Conservation (phyloP, 805 yeast genomes). For the Debaryomyces tyrocola region DNA sequence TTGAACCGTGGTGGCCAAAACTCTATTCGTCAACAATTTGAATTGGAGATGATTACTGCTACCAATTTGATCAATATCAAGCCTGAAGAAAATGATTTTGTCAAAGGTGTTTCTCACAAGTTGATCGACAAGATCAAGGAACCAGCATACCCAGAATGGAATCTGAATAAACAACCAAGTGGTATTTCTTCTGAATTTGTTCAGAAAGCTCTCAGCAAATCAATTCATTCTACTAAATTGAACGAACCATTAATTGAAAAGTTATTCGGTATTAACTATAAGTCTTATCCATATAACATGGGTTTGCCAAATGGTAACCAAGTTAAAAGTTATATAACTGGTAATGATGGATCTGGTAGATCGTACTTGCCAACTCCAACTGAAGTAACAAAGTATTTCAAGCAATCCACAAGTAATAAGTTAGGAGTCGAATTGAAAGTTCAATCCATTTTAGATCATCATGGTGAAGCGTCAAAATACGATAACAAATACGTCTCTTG, state of each 20-base stretch:
- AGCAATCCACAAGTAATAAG: conserved; percentile 47
- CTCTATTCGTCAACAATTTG: conserved; percentile 64
- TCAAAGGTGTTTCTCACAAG: conserved; percentile 65
- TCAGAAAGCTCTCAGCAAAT: conserved; percentile 14
- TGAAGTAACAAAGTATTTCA: conserved; percentile 69
- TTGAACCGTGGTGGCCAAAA: conserved; percentile 59
- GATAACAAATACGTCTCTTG: conserved; percentile 44
- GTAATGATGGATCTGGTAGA: conserved; percentile 64
- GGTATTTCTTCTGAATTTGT: conserved; percentile 18
- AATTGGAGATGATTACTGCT: conserved; percentile 74
- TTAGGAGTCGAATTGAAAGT: conserved; percentile 64
- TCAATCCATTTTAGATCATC: conserved; percentile 57
- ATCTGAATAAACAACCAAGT: conserved; percentile 10
- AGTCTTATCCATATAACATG: conserved; percentile 59
- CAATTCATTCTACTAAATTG: conserved; percentile 26
- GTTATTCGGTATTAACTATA: conserved; percentile 40
- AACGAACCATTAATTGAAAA: conserved; percentile 37
- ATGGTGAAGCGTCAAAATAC: conserved; percentile 43
- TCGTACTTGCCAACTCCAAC: conserved; percentile 65
- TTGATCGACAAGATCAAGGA: conserved; percentile 59
- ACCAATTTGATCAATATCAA: conserved; percentile 63
- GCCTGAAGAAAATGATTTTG: conserved; percentile 56
- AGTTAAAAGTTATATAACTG: conserved; percentile 65
- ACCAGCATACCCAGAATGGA: conserved; percentile 39
- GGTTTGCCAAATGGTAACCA: conserved; percentile 78